Conservation (phyloP, 2,329 filamentous ascomycete genomes). For the Emericellopsis atlantica region DNA sequence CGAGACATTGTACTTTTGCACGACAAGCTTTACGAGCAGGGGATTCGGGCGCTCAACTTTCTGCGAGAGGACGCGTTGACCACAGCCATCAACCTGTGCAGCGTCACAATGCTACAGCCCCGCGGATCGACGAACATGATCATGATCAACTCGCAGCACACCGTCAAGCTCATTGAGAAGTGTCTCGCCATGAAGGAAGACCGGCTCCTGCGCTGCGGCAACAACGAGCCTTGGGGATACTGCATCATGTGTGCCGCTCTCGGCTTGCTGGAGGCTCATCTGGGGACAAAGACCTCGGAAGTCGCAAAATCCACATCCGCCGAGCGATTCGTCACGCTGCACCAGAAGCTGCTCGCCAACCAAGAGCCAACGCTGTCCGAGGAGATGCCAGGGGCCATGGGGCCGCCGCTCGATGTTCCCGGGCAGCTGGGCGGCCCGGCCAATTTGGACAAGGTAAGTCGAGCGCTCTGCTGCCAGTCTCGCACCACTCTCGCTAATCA, state of each 20-base stretch:
- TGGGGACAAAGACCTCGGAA: slow-evolving; percentile 43
- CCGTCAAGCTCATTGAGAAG: slow-evolving; percentile 47
- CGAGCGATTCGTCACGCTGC: slow-evolving; percentile 45
- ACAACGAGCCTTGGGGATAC: slow-evolving; percentile 53
- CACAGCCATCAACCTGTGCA: slow-evolving; percentile 47
- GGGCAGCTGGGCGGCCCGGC: slow-evolving; percentile 5
- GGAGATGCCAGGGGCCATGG: slow-evolving; percentile 4
- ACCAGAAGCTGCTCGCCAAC: slow-evolving; percentile 42
- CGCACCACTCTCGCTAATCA: not conserved
- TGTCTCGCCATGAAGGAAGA: slow-evolving; percentile 50
- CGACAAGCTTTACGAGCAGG: slow-evolving; percentile 46
- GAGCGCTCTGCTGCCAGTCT: too few species aligned
- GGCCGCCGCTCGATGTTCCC: not conserved
- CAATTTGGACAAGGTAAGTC: slow-evolving; percentile 4
- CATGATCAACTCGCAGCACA: slow-evolving; percentile 48
- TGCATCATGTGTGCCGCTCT: slow-evolving; percentile 50
- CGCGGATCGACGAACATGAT: slow-evolving; percentile 47
- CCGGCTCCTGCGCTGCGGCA: slow-evolving; percentile 45
- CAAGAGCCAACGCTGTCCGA: slow-evolving; percentile 31
- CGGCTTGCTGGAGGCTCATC: slow-evolving; percentile 45
- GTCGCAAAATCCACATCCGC: slow-evolving; percentile 45
- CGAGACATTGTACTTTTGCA: slow-evolving; percentile 50
- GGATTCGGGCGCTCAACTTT: slow-evolving; percentile 46
- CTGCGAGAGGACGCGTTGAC: slow-evolving; percentile 47
- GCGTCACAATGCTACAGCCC: slow-evolving; percentile 47